Conservation (phyloP, 495 filamentous ascomycete genomes). For the Aspergillus olivimuriae region DNA sequence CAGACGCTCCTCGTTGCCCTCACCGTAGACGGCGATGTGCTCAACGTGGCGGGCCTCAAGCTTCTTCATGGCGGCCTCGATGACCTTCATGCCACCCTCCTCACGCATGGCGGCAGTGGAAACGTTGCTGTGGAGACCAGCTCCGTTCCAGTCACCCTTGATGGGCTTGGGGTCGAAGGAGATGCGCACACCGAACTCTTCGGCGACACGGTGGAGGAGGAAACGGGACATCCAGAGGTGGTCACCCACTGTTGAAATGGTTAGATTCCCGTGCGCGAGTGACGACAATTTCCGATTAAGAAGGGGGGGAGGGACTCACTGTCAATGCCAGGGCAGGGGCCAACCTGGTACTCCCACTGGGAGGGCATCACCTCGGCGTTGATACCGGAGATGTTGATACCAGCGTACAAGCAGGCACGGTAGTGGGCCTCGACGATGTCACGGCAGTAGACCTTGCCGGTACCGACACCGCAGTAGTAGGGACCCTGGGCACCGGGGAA, state of each 20-base stretch:
- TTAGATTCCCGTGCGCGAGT: not conserved
- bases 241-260: slow-evolving; percentile 65
- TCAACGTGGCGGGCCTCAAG: slow-evolving; percentile 83
- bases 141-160: slow-evolving; percentile 98
- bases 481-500: slow-evolving; percentile 96
- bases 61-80: slow-evolving; percentile 81
- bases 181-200: slow-evolving; percentile 95
- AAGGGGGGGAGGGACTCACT: slow-evolving; percentile 39
- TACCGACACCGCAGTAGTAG: slow-evolving; percentile 98
- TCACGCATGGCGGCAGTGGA: slow-evolving; percentile 79
- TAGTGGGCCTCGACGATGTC: slow-evolving; percentile 99
- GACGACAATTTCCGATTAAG: not conserved
- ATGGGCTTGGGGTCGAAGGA: slow-evolving; percentile 98
- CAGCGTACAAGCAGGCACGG: slow-evolving; percentile 90
- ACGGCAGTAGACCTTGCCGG: slow-evolving; percentile 95
- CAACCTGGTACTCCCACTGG: slow-evolving; percentile 99
- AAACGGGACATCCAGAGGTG: slow-evolving; percentile 97
- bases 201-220: slow-evolving; percentile 91
- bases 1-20: slow-evolving; percentile 86
- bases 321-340: slow-evolving; percentile 86
- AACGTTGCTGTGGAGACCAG: slow-evolving; percentile 96
- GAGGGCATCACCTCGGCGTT: slow-evolving; percentile 99
- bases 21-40: slow-evolving; percentile 96
- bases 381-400: slow-evolving; percentile 93
- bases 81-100: slow-evolving; percentile 91